phyloP scores from a whole-genome alignment of 2,329 filamentous ascomycete genomes.

The Penicillium sp. region DNA sequence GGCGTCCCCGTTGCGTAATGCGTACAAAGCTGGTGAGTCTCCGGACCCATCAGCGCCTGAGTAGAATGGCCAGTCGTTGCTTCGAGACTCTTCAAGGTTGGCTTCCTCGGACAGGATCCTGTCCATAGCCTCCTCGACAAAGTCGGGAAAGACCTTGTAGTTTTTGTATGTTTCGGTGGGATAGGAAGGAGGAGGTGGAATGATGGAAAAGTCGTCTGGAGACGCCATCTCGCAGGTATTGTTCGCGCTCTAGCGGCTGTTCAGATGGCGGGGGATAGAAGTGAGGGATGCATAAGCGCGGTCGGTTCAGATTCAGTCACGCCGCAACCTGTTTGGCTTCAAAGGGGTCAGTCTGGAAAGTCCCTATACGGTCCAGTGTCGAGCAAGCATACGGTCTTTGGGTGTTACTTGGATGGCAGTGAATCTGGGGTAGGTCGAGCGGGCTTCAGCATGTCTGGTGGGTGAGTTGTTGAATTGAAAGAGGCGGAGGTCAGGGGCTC shows the following conservation, averaged over 20 bases:
- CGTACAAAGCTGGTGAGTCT: neutral
- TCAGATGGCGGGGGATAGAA: neutral
- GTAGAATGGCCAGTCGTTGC: slow-evolving; percentile 13
- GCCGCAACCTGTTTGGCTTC: neutral
- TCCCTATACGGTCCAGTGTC: neutral
- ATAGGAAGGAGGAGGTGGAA: slow-evolving; percentile 29
- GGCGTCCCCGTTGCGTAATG: neutral
- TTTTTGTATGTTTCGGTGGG: slow-evolving; percentile 15
- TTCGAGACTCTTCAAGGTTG: slow-evolving; percentile 23
- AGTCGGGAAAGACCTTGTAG: slow-evolving; percentile 33
- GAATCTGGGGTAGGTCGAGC: slow-evolving; percentile 7
- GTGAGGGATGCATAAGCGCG: neutral
- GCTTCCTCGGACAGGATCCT: slow-evolving; percentile 36
- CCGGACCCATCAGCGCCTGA: neutral
- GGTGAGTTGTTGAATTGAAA: neutral
- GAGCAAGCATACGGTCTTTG: neutral
- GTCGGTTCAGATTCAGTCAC: neutral
- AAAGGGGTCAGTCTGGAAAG: neutral
- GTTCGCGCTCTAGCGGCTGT: neutral
- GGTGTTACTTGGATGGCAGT: neutral
- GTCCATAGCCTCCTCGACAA: slow-evolving; percentile 29
- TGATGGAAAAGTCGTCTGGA: slow-evolving; percentile 22
- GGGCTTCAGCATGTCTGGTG: slow-evolving; percentile 9
- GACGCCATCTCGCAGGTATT: neutral
- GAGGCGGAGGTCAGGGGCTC: neutral